Base-by-base conservation (phyloP, 768 basidiomycete species). In the Agrocybe chaxingu region DNA sequence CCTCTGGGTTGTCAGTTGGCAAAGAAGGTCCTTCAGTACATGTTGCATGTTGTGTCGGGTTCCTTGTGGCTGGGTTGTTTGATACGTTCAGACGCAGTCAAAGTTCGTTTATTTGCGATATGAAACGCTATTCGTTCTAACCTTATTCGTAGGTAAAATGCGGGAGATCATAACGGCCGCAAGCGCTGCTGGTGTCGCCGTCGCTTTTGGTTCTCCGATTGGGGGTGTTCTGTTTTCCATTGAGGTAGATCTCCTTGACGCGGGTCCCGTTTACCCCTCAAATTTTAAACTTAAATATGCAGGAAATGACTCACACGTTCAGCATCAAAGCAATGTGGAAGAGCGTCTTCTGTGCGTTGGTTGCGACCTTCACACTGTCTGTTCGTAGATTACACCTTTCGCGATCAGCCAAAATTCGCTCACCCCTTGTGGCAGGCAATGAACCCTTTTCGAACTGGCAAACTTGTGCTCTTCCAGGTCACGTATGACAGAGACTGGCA, bases 21-120 rank as follows among this genome's bases (percentile, higher is more conserved):
- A 99, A 98, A 68, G 97, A 99, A 70, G 97, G 97, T 0, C 97
- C 97, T 0, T 96, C 93, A 1, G 97, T 99, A 0, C 97, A 99
- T 64, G 89, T 98, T 41, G 97, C 97, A 3, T 96, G 92, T 62
- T 91, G 93, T 62, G 84, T 97, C 53, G 97, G 97, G 1, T 86
- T 82, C 53, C 76, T 96, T 33, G 85, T 98, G n/a, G 94, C 92
- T 3, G 80, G 90, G 40, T 66, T 86, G 56, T 98, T 97, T 62
- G 73, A 71, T 19, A 81, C 83, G 46, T 97, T 95, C 69, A 82
- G 85, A 47, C 81, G 85, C 31, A 98, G 93, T 68, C 85, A 98
- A 76, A 83, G 96, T 93, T 55, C 54, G 80, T 72, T 33, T 30
- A 31, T 37, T n/a, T 34, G 44, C 13, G 44, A 29, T 34, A 7